phyloP scores from a whole-genome alignment of 2,329 filamentous ascomycete genomes.

The Mycosphaerelloides madeirae region DNA sequence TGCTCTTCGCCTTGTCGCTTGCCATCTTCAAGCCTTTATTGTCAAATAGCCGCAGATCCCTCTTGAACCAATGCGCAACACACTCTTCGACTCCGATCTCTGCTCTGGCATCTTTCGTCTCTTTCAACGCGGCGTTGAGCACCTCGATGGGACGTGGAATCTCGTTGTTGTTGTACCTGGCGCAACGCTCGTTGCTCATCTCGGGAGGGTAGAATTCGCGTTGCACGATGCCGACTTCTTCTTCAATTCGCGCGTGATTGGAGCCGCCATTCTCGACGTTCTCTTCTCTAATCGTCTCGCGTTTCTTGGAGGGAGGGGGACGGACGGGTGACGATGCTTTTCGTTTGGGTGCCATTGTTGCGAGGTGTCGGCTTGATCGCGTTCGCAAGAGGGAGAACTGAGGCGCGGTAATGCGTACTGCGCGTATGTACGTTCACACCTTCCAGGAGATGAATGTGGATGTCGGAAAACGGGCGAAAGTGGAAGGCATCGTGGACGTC shows the following conservation, averaged over 20 bases:
- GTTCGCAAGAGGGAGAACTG: too few relatives aligned
- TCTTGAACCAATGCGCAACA: slow-evolving; percentile 88
- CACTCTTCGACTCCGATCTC: slow-evolving; percentile 53
- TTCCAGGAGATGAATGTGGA: too few relatives aligned
- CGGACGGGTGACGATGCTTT: slow-evolving; percentile 30
- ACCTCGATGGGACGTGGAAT: slow-evolving; percentile 69
- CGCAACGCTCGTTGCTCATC: slow-evolving; percentile 75
- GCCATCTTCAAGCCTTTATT: slow-evolving; percentile 69
- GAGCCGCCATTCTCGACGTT: slow-evolving; percentile 16
- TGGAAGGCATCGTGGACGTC: too few relatives aligned
- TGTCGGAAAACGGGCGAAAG: too few relatives aligned
- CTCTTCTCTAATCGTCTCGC: slow-evolving; percentile 3
- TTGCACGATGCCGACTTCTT: slow-evolving; percentile 38
- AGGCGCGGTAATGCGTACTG: too few relatives aligned
- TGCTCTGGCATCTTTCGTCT: slow-evolving; percentile 54
- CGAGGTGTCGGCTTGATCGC: too few relatives aligned
- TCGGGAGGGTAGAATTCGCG: slow-evolving; percentile 75
- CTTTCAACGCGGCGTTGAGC: slow-evolving; percentile 56
- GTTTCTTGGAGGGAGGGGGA: slow-evolving; percentile 24
- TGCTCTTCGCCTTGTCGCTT: slow-evolving; percentile 59
- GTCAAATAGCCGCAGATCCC: slow-evolving; percentile 68
- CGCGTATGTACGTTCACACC: too few relatives aligned
- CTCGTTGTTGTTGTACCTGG: slow-evolving; percentile 65
- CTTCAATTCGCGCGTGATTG: slow-evolving; percentile 33
- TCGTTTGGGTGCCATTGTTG: slow-evolving; percentile 24